A percentile compares a stretch with the other conserved stretches of the same genome.
These are phyloP conservation scores for Hyphopichia pseudoburtonii DNA, from an alignment of 1,139 yeast species.

Conservation along the genomic window DNA sequence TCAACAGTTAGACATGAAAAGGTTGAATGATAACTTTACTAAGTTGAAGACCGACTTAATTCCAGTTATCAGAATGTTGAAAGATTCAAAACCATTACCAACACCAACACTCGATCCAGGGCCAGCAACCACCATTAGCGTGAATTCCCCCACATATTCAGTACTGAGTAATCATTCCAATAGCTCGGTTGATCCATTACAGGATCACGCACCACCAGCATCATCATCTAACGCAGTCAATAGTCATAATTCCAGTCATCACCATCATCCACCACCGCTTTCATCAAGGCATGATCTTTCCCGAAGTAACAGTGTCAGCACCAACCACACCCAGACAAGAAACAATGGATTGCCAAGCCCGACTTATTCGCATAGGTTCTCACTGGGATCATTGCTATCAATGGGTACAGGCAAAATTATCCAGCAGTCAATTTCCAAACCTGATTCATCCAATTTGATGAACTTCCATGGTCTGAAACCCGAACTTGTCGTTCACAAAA, in stretches of 20 bases:
- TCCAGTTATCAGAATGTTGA: constrained; percentile 51
- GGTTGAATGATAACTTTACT: constrained; percentile 48
- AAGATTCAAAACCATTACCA: constrained; percentile 58
- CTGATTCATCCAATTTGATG: constrained; percentile 7
- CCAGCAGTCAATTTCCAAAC: constrained; percentile 28
- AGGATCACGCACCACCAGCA: constrained; percentile 1
- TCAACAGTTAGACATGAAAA: constrained; percentile 32
- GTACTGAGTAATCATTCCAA: constrained; percentile 15
- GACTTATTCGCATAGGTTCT: constrained; percentile 36
- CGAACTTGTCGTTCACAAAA: constrained; percentile 5
- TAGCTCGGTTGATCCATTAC: constrained; percentile 1
- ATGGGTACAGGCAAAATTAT: constrained; percentile 46
- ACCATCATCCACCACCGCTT: constrained; percentile 7
- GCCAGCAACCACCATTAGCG: constrained; percentile 20
- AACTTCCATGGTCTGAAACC: constrained; percentile 7
- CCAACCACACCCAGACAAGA: constrained; percentile 9
- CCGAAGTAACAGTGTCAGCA: constrained; percentile 15
- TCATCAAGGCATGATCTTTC: constrained; percentile 5
- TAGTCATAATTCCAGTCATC: constrained; percentile 6
- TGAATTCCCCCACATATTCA: constrained; percentile 37
- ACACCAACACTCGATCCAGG: constrained; percentile 53
- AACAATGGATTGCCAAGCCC: constrained; percentile 35
- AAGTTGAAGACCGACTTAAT: constrained; percentile 52
- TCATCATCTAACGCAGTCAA: background rate
- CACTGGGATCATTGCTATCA: constrained; percentile 40